Percentiles rank a stretch among this genome's conserved stretches.
These are phyloP conservation scores for Toxoplasma gondii DNA, from an alignment of 169 alveolate genomes.

Conservation along the genomic window DNA sequence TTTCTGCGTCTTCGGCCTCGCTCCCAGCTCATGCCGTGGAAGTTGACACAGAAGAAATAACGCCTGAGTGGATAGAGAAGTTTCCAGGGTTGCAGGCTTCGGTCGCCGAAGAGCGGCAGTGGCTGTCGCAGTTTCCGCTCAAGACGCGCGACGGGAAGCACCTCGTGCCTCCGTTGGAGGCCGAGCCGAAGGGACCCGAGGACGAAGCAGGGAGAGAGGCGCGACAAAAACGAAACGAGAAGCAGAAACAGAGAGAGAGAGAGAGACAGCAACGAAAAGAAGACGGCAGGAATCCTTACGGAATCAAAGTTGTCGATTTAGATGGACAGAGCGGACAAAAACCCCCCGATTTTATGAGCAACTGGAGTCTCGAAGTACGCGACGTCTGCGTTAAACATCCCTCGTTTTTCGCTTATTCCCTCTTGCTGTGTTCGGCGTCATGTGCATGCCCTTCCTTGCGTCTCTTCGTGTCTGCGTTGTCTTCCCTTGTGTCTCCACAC, in stretches of 20 bases:
- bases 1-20: background rate
- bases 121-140: constrained; percentile 19
- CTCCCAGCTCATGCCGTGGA: background rate
- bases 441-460: too few species aligned
- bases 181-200: background rate
- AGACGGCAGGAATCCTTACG: background rate
- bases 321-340: background rate
- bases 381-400: background rate
- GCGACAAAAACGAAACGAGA: background rate
- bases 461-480: too few species aligned
- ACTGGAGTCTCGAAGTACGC: constrained; percentile 41
- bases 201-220: background rate
- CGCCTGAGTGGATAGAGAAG: background rate
- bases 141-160: background rate
- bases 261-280: background rate
- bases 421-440: too few species aligned
- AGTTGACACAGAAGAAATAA: background rate
- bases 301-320: constrained; percentile 32
- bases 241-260: background rate
- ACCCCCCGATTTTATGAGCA: constrained; percentile 28
- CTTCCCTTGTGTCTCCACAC: too few species aligned
- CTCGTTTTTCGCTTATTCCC: background rate
- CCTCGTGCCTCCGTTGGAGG: background rate
- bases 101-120: constrained; percentile 10
- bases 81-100: background rate